A percentile compares a stretch with the other conserved stretches of the same genome.
Conservation (phyloP, 2,329 filamentous ascomycete species). For the Pyrenophora teres region DNA sequence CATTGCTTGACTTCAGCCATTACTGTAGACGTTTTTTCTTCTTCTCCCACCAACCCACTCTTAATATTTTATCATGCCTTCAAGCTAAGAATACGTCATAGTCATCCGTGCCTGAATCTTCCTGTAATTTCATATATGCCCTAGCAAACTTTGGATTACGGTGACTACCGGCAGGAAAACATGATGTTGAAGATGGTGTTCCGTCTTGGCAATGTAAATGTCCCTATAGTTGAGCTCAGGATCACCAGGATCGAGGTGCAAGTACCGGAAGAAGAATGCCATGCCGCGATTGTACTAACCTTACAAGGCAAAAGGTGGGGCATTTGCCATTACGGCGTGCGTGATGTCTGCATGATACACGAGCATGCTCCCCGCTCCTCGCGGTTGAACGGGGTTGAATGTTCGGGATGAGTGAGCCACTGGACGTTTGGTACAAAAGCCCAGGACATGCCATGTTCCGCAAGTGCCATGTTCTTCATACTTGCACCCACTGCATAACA, state of each 20-base stretch:
- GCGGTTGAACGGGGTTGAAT: conserved; percentile 2
- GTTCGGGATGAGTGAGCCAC: neutral
- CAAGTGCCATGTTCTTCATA: neutral
- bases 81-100: no score
- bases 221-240: conserved; percentile 5
- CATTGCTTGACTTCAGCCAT: no score
- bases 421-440: conserved; percentile 4
- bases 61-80: no score
- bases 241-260: conserved; percentile 3
- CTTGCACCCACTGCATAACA: neutral
- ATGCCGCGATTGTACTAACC: conserved; percentile 12
- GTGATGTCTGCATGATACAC: conserved; percentile 6
- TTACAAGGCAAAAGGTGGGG: conserved; percentile 1
- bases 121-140: no score
- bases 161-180: no score
- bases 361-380: conserved; percentile 9
- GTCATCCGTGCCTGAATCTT: no score
- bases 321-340: conserved; percentile 8
- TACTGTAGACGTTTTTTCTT: no score
- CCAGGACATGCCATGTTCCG: neutral
- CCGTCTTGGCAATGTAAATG: conserved; percentile 9
- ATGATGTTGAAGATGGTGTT: neutral
- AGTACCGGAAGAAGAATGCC: conserved; percentile 13
- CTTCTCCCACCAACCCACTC: no score
- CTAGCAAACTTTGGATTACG: no score